Evolutionary conservation across 345 rosid species (phyloP).

Genomic region (Combretum micranthum): DNA sequence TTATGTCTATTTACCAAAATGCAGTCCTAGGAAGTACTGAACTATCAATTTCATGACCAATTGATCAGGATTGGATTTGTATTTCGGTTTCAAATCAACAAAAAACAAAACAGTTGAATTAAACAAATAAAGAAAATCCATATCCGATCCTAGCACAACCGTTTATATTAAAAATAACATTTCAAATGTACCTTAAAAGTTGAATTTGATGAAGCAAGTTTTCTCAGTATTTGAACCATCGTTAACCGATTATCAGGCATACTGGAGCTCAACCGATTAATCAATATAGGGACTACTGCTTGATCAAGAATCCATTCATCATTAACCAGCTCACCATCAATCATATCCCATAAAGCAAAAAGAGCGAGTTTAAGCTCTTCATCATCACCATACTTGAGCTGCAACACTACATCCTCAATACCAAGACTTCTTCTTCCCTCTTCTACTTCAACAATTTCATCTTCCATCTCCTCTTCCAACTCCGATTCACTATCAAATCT

Average conservation of each 20-base stretch:
- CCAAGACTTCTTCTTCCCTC: conserved; percentile 31
- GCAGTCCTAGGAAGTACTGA: no score
- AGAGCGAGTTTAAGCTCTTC: conserved; percentile 38
- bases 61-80: no score
- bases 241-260: conserved; percentile 31
- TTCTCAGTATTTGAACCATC: conserved; percentile 35
- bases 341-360: conserved; percentile 20
- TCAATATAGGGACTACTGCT: conserved; percentile 31
- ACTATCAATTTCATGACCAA: no score
- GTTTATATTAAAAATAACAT: background rate
- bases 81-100: background rate
- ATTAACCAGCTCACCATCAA: conserved; percentile 19
- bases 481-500: conserved; percentile 29
- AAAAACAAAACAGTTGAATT: no score
- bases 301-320: conserved; percentile 43
- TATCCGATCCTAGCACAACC: background rate
- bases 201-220: conserved; percentile 27
- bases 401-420: conserved; percentile 41
- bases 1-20: no score
- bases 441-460: conserved; percentile 10
- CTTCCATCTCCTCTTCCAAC: conserved; percentile 28
- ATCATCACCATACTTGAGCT: conserved; percentile 47
- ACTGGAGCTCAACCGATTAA: conserved; percentile 32
- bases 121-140: no score
- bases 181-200: conserved; percentile 36